A percentile compares a stretch with the other conserved stretches of the same genome.
Evolutionary conservation across 2,329 filamentous ascomycete species (phyloP).

Genomic region (Neocucurbitaria cava): DNA sequence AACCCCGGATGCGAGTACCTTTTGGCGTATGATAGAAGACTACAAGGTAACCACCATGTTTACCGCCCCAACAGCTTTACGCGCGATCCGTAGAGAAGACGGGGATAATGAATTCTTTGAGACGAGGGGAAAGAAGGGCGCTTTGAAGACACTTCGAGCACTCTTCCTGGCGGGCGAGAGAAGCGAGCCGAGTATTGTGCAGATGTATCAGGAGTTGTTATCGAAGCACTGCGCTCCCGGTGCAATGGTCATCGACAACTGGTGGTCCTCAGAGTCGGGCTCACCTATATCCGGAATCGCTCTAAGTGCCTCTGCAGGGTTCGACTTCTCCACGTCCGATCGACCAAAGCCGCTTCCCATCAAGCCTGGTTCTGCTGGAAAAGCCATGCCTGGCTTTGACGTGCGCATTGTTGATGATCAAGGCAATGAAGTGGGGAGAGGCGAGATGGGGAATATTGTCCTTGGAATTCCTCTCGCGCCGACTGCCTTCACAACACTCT

Average conservation of each 20-base stretch:
- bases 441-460: constrained; percentile 91
- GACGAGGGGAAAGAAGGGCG: constrained; percentile 69
- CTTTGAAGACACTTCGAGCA: constrained; percentile 73
- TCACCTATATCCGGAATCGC: constrained; percentile 72
- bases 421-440: constrained; percentile 72
- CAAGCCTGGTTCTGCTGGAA: constrained; percentile 86
- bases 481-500: constrained; percentile 83
- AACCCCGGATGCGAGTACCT: constrained; percentile 83
- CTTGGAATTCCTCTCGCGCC: constrained; percentile 82
- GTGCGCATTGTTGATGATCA: constrained; percentile 83
- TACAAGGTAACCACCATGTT: constrained; percentile 81
- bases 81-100: constrained; percentile 87
- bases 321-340: constrained; percentile 56
- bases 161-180: constrained; percentile 89
- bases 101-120: constrained; percentile 73
- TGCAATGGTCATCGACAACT: constrained; percentile 72
- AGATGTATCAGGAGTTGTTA: constrained; percentile 79
- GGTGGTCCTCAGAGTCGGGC: constrained; percentile 76
- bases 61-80: constrained; percentile 85
- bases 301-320: constrained; percentile 67
- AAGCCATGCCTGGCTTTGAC: constrained; percentile 91
- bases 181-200: constrained; percentile 85
- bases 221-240: constrained; percentile 68
- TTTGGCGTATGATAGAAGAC: constrained; percentile 86
- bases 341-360: constrained; percentile 63